Percentiles rank a stretch among this genome's conserved stretches.
Conservation (phyloP, 352 stramenopile species). For the Phytophthora quininea region DNA sequence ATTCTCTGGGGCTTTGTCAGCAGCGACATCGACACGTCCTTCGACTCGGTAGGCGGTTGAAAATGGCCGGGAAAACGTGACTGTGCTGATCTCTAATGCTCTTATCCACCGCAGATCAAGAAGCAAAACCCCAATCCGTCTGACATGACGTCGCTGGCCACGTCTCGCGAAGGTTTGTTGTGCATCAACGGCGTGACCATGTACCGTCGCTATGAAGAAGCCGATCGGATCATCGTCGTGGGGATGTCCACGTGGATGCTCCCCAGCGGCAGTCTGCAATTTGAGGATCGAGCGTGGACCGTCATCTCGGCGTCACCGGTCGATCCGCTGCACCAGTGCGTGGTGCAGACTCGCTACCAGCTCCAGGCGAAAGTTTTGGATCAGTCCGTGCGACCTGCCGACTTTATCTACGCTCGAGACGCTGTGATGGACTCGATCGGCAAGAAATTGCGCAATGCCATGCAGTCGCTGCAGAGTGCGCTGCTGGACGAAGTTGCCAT, state of each 20-base stretch:
- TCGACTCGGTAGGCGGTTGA: conserved; percentile 16
- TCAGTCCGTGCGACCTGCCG: not conserved
- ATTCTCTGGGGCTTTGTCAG: conserved; percentile 20
- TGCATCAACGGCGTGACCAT: conserved; percentile 17
- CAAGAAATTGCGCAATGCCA: conserved; percentile 12
- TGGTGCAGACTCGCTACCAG: conserved; percentile 20
- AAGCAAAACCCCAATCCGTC: conserved; percentile 9
- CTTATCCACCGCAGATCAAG: not conserved
- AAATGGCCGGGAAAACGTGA: not conserved
- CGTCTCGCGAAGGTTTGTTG: conserved; percentile 7
- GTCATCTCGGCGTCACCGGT: conserved; percentile 16
- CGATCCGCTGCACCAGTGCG: conserved; percentile 11
- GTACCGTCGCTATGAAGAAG: conserved; percentile 24
- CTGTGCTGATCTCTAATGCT: not conserved
- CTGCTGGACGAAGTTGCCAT: conserved; percentile 8
- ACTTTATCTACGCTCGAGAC: conserved; percentile 8
- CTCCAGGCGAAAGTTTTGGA: conserved; percentile 11
- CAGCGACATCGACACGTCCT: conserved; percentile 12
- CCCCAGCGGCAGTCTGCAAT: conserved; percentile 17
- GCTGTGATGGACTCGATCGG: conserved; percentile 14
- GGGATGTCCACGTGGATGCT: conserved; percentile 16
- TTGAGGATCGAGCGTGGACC: conserved; percentile 24
- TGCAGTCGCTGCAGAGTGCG: conserved; percentile 11
- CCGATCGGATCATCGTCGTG: conserved; percentile 20
- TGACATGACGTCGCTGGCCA: conserved; percentile 27